Evolutionary conservation across 352 stramenopile genomes (phyloP).

Genomic region (Phytophthora megakarya): DNA sequence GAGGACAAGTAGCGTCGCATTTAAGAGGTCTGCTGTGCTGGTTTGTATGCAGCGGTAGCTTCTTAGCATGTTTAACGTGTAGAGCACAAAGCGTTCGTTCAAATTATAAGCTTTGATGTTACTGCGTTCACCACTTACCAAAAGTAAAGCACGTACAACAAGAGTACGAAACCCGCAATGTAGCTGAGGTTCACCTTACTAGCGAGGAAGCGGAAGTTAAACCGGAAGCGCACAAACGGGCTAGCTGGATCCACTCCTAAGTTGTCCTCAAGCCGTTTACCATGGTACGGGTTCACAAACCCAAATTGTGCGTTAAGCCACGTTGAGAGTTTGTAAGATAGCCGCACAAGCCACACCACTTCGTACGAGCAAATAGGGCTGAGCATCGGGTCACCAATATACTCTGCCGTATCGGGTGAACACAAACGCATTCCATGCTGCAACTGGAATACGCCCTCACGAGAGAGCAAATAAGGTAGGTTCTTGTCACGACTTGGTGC

Average conservation of each 20-base stretch:
- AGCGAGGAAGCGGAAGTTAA: constrained; percentile 88
- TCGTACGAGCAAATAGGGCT: constrained; percentile 86
- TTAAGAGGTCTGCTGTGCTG: constrained; percentile 23
- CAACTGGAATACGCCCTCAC: constrained; percentile 67
- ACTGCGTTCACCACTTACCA: constrained; percentile 46
- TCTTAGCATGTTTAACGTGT: not conserved
- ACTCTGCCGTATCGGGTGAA: constrained; percentile 63
- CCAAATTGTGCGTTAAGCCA: constrained; percentile 78
- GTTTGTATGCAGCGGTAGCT: constrained; percentile 8
- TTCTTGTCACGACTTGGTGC: constrained; percentile 62
- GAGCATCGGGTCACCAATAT: constrained; percentile 85
- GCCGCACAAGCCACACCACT: constrained; percentile 71
- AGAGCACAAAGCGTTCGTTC: constrained; percentile 12
- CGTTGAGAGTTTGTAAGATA: constrained; percentile 79
- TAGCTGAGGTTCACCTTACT: constrained; percentile 86
- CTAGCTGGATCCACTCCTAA: constrained; percentile 57
- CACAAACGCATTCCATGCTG: constrained; percentile 73
- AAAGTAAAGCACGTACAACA: constrained; percentile 75
- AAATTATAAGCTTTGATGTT: constrained; percentile 8
- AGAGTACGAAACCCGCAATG: constrained; percentile 53
- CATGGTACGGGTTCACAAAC: constrained; percentile 70
- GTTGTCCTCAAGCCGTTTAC: constrained; percentile 78
- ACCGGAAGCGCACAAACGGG: constrained; percentile 61
- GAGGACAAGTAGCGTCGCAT: constrained; percentile 23
- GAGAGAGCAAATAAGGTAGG: constrained; percentile 67